Conservation (phyloP, 306 rosid species). For the Sesbania bispinosa region DNA sequence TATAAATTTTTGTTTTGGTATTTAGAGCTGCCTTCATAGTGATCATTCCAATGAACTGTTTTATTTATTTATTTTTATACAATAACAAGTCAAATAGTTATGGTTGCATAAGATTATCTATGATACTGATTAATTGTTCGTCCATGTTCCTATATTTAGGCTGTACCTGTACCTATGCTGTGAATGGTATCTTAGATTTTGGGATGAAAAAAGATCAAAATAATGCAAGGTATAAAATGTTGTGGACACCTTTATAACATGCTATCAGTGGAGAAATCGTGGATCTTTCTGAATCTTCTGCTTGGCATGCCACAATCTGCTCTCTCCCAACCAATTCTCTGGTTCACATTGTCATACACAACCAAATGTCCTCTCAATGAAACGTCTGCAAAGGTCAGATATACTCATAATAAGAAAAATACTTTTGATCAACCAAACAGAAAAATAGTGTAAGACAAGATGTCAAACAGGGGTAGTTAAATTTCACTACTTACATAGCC, state of each 20-base stretch:
- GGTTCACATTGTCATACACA: slow-evolving; percentile 70
- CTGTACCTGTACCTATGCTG: slow-evolving; percentile 13
- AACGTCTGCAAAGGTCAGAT: slow-evolving; percentile 46
- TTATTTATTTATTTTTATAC: too few relatives aligned
- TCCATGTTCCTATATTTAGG: background rate
- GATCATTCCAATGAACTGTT: too few relatives aligned
- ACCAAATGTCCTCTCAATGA: slow-evolving; percentile 69
- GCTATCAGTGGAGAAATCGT: slow-evolving; percentile 23
- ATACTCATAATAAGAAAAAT: background rate
- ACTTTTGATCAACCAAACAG: background rate
- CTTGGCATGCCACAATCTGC: slow-evolving; percentile 49
- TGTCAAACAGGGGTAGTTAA: background rate
- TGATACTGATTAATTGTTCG: background rate
- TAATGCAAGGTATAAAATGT: too few relatives aligned
- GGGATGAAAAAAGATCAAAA: too few relatives aligned
- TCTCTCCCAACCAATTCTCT: slow-evolving; percentile 65
- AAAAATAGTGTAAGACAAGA: background rate
- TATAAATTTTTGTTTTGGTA: background rate
- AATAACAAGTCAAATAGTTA: too few relatives aligned
- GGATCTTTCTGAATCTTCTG: slow-evolving; percentile 34
- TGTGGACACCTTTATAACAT: background rate
- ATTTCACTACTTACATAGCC: background rate
- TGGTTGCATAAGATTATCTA: background rate
- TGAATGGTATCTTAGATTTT: background rate
- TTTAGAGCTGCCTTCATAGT: background rate